Base-by-base conservation (phyloP, 1,284 basidiomycete species). In the Sporisorium exsertum region DNA sequence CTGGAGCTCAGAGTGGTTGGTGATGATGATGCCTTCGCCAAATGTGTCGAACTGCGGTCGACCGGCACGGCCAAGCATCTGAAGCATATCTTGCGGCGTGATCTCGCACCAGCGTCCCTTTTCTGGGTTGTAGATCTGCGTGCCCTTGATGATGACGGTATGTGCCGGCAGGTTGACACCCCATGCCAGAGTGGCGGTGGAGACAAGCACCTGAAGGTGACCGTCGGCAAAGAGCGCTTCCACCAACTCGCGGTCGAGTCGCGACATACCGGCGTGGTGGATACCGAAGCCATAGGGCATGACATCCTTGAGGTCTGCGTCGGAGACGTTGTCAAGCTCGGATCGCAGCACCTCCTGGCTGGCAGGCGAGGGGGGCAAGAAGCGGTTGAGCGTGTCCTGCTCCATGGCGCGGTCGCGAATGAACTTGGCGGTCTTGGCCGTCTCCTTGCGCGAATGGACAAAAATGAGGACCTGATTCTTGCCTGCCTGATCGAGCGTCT, bases 121-220 rank as follows among this genome's bases (percentile, higher is more conserved):
- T 86, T 97, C 95, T 0, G 97, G 97, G 86, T 97, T 97, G 88
- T 99, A 99, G 73, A 99, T 95, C 87, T 99, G 96, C 0, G 97
- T 99, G 37, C 97, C 97, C 86, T 99, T 99, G 89, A 99, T 98
- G 87, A 99, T 95, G 86, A 98, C 96, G 3, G 94, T 94, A 81
- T 99, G 97, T 0, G 96, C 96, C 1, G 97, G 97, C 1, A 99
- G 87, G 85, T 99, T 99, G 87, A 99, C 96, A 89, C 97, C 97
- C 97, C 97, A 99, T 0, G 97, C 96, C 16, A 99, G 91, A 0
- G 97, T 99, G 6, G 96, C 97, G 0, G 97, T 99, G 84, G 94
- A 97, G 52, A 97, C 94, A 29, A 99, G 89, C 0, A 99, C 96
- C 84, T 97, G 95, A 27, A 99, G 89, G 43, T 94, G 92, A 1